Base-by-base conservation (phyloP, 2,329 filamentous ascomycete species). In the Colletotrichum horii region DNA sequence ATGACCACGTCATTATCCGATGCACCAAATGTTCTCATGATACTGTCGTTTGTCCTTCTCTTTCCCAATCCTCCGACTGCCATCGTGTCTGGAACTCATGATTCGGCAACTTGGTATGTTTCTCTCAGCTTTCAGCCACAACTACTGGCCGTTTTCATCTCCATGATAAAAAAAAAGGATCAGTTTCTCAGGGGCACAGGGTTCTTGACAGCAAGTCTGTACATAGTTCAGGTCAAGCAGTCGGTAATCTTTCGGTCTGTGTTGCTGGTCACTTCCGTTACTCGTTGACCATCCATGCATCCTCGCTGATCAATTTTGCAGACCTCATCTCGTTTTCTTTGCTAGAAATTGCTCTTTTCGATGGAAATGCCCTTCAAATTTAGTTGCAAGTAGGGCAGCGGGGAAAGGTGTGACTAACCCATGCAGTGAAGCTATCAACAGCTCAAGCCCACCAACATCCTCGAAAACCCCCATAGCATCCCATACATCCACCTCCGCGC, bases 361-460 rank as follows among this genome's bases (percentile, higher is more conserved):
- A 22, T 0, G n/a, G 38, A 8, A 52, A 22, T 14, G 1, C n/a
- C 8, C 7, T 0, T 52, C n/a, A 22, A 22, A 14, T 52, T 6
- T 22, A 52, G 11, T 52, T 52, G 43, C 43, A 14, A 52, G n/a
- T 12, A 52, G 38, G 38, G n/a, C 0, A 48, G 38, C 19, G 6
- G 38, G 38, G 38, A n/a, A 52, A 22, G n/a, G 22, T 52, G 43
- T 52, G 43, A 52, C n/a, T 52, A 52, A 14, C 14, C n/a, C n/a
- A 52, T 52, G n/a, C n/a, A 22, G 43, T 24, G n/a, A 52, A 22
- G 43, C 11, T 52, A 52, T 52, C 6, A 9, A 52, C n/a, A 22
- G 0, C 0, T 52, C 22, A 12, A 52, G 43, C n/a, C 43, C n/a
- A 22, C n/a, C 43, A 3, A 34, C 12, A 4, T 34, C 3, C 32